Evolutionary conservation across 2,329 filamentous ascomycete genomes (phyloP).

Genomic region (Xylariaceae sp.): DNA sequence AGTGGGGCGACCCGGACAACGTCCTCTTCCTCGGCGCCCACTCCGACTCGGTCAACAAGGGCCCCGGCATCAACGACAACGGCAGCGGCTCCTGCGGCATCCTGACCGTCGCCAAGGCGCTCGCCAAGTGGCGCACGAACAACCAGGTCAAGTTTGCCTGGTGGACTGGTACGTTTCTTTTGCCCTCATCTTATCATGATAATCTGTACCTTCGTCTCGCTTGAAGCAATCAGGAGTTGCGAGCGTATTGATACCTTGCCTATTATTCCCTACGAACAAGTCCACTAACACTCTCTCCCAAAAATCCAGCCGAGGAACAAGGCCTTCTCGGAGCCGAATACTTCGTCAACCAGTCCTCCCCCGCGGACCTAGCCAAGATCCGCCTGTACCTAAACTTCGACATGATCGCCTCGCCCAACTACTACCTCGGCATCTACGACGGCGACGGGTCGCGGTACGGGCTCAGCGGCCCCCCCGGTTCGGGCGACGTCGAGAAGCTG

Average conservation of each 20-base stretch:
- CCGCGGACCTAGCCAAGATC: constrained; percentile 48
- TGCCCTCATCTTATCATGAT: no score
- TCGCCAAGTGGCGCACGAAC: constrained; percentile 50
- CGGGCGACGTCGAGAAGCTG: constrained; percentile 46
- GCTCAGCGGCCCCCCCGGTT: constrained; percentile 48
- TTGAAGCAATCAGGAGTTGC: not conserved
- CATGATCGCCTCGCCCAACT: constrained; percentile 56
- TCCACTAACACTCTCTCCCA: not conserved
- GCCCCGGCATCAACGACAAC: constrained; percentile 63
- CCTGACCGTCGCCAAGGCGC: constrained; percentile 53
- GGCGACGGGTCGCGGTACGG: constrained; percentile 52
- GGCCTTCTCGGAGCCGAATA: constrained; percentile 55
- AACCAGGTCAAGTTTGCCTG: constrained; percentile 59
- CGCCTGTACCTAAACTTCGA: constrained; percentile 58
- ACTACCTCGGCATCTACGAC: constrained; percentile 41
- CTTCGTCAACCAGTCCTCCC: constrained; percentile 44
- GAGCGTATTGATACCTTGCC: not conserved
- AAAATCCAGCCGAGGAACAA: constrained; percentile 47
- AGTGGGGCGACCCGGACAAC: constrained; percentile 52
- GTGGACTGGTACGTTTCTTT: constrained; percentile 40
- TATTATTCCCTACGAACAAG: not conserved
- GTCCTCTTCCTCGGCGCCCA: constrained; percentile 55
- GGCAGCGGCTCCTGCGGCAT: constrained; percentile 55
- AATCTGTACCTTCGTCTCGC: no score
- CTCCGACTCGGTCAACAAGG: constrained; percentile 54